Conservation (phyloP, 371 early-diverging fungal genomes). For the Circinella minor region DNA sequence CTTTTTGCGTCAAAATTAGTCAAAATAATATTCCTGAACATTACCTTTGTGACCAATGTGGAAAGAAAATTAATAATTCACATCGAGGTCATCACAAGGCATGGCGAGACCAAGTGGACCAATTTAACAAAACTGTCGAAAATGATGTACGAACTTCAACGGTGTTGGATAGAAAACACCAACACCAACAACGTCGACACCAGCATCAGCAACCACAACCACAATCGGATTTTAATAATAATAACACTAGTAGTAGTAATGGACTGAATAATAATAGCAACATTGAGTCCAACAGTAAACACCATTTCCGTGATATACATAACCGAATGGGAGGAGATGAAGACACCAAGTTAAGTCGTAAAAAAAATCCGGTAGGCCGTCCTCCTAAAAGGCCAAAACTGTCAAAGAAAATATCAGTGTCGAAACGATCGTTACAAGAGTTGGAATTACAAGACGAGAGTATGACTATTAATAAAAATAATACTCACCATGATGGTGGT, state of each 20-base stretch:
- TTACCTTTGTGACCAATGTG: conserved; percentile 86
- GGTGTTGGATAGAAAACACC: background rate
- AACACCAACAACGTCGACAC: no score
- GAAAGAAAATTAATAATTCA: conserved; percentile 3
- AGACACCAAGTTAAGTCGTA: conserved; percentile 7
- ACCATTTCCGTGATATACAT: conserved; percentile 19
- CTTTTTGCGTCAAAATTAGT: conserved; percentile 75
- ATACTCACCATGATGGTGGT: no score
- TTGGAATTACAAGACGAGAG: conserved; percentile 11
- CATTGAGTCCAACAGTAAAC: background rate
- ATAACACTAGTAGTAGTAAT: conserved; percentile 2
- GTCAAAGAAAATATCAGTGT: conserved; percentile 28
- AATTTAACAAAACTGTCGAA: background rate
- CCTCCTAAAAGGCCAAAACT: conserved; percentile 27
- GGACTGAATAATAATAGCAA: no score
- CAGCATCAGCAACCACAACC: background rate
- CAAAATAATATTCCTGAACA: conserved; percentile 78
- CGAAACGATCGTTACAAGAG: conserved; percentile 19
- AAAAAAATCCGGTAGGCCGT: conserved; percentile 21
- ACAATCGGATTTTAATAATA: background rate
- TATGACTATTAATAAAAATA: no score
- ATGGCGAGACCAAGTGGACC: conserved; percentile 12
- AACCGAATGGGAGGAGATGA: conserved; percentile 16
- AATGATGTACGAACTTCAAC: conserved; percentile 1
- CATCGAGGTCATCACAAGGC: background rate